Evolutionary conservation across 1,139 yeast species (phyloP), one percentile per base, ranked within the genome.

Genomic region (Eremothecium gossypii): DNA sequence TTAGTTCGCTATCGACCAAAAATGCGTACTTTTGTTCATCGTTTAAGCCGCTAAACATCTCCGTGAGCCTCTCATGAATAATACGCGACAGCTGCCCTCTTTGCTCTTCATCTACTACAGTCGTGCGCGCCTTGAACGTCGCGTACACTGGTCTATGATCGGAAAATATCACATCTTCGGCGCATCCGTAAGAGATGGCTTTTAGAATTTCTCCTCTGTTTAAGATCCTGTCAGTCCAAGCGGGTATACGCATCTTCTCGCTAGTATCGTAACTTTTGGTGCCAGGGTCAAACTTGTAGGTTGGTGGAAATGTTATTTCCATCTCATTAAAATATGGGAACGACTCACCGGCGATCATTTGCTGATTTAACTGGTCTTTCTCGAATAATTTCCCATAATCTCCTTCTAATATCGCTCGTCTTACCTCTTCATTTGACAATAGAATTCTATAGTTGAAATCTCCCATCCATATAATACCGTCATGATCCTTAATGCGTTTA

Each of bases 131-230:
- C 30, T 67, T 69, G 60, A 84, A 91, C 1, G 77, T 66, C 1
- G 89, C 95, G 63, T 74, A 84, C 0, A 91, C 96, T 0, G 98
- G 98, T 39, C 95, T 68, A 63, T 93, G 99, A 61, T 91, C 99
- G 1, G 96, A 84, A 61, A 91, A 89, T 41, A 67, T 63, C 33
- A 89, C 65, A 30, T 71, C 70, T 10, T 73, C 76, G 3, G 74
- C 79, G 47, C 80, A 71, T 36, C 78, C 75, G 59, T 91, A 91
- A 13, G 70, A 66, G 14, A 74, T 54, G 54, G 84, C 96, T 44
- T 71, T 74, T 46, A 91, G 59, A 33, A 76, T 69, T 43, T 74
- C 74, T 17, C 77, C 74, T 39, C 78, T 65, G 41, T 71, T 70
- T 41, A 82, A 52, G 41, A 82, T 77, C 41, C 99, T 69, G 65